These are phyloP conservation scores for Pythium phragmiticola DNA, from an alignment of 352 stramenopile species.

Conservation along the genomic window DNA sequence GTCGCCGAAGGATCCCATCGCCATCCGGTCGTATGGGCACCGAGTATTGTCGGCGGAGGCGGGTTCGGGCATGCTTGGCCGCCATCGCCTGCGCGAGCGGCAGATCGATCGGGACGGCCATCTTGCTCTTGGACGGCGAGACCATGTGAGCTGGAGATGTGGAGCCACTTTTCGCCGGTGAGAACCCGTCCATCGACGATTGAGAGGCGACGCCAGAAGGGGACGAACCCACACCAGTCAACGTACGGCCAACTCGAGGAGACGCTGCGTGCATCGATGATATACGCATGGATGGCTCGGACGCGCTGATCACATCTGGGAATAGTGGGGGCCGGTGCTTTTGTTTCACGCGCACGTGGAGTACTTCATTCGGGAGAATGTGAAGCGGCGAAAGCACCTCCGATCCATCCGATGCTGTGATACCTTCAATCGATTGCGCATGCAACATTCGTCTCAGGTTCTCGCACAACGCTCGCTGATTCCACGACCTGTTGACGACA, in stretches of 20 bases:
- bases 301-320: slow-evolving; percentile 8
- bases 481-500: slow-evolving; percentile 74
- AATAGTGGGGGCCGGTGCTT: slow-evolving; percentile 35
- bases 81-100: slow-evolving; percentile 14
- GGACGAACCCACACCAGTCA: background rate
- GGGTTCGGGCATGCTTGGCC: slow-evolving; percentile 19
- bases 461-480: slow-evolving; percentile 47
- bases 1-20: slow-evolving; percentile 14
- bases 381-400: slow-evolving; percentile 75
- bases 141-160: slow-evolving; percentile 8
- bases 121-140: slow-evolving; percentile 21
- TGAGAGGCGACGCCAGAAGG: background rate
- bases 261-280: slow-evolving; percentile 18
- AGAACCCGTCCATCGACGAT: slow-evolving; percentile 12
- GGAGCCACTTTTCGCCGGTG: slow-evolving; percentile 7
- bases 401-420: slow-evolving; percentile 48
- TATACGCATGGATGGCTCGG: slow-evolving; percentile 6
- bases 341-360: slow-evolving; percentile 64
- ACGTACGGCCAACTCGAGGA: slow-evolving; percentile 13
- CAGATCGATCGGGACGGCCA: slow-evolving; percentile 10
- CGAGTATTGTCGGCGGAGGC: slow-evolving; percentile 33
- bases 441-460: slow-evolving; percentile 72
- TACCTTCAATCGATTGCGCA: slow-evolving; percentile 61
- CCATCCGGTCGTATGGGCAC: slow-evolving; percentile 17
- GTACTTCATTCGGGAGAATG: slow-evolving; percentile 66